A percentile compares a stretch with the other conserved stretches of the same genome.
phyloP scores from a whole-genome alignment of 176 grass and related monocot genomes.

The Bonia amplexicaulis region DNA sequence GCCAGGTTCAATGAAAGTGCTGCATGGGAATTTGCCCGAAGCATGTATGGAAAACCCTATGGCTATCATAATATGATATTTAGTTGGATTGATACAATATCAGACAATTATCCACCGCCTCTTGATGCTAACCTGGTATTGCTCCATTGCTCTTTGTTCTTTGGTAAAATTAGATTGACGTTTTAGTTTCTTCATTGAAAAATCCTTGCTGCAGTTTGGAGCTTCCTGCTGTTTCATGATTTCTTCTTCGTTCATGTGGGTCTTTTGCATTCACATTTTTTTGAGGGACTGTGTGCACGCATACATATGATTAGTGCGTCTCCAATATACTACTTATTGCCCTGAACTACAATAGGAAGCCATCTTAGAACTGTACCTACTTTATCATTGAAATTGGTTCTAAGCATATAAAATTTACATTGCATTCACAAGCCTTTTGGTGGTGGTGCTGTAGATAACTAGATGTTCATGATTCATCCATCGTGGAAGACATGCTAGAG shows the following conservation, averaged over 20 bases:
- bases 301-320: neutral
- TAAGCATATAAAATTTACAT: neutral
- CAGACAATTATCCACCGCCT: constrained; percentile 88
- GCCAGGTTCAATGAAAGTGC: constrained; percentile 77
- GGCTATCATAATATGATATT: constrained; percentile 99
- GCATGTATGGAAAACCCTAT: constrained; percentile 94
- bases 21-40: constrained; percentile 75
- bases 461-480: neutral
- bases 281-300: neutral
- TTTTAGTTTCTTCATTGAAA: neutral
- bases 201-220: neutral
- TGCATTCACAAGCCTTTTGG: neutral
- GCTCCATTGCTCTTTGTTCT: constrained; percentile 17
- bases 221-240: neutral
- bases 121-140: constrained; percentile 94
- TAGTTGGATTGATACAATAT: constrained; percentile 92
- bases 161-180: neutral
- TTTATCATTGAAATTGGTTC: neutral
- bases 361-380: neutral
- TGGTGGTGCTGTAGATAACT: neutral
- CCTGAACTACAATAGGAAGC: neutral
- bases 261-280: neutral
- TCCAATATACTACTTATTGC: neutral
- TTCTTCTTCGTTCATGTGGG: neutral
- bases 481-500: neutral